Percentiles rank a stretch among this genome's conserved stretches.
Evolutionary conservation across 2,329 filamentous ascomycete species (phyloP).

Genomic region (Alternaria arborescens): DNA sequence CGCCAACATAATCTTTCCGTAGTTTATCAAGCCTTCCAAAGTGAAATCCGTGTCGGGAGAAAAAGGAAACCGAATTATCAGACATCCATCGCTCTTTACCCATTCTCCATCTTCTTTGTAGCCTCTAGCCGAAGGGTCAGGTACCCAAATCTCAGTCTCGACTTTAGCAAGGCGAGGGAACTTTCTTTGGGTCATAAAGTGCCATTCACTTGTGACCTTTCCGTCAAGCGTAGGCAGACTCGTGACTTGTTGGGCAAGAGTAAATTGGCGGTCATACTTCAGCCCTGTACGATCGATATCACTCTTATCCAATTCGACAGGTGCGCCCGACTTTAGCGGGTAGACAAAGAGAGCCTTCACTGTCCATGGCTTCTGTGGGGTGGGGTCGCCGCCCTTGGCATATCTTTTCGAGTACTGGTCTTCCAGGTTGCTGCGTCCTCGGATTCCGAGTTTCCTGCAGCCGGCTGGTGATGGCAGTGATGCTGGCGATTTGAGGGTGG

Average conservation of each 20-base stretch:
- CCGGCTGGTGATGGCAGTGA: slow-evolving; percentile 50
- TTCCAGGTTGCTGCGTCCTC: slow-evolving; percentile 60
- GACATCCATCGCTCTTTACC: slow-evolving; percentile 65
- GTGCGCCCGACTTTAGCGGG: slow-evolving; percentile 82
- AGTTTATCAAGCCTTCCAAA: slow-evolving; percentile 43
- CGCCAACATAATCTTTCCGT: slow-evolving; percentile 45
- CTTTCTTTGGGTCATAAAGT: slow-evolving; percentile 74
- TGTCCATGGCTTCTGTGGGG: slow-evolving; percentile 44
- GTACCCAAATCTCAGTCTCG: slow-evolving; percentile 72
- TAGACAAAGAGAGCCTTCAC: slow-evolving; percentile 80
- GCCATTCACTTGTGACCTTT: slow-evolving; percentile 62
- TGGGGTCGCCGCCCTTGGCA: slow-evolving; percentile 40
- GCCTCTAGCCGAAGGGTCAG: slow-evolving; percentile 66
- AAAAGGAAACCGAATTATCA: slow-evolving; percentile 72
- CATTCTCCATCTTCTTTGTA: slow-evolving; percentile 60
- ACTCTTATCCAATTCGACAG: slow-evolving; percentile 74
- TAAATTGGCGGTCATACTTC: slow-evolving; percentile 82
- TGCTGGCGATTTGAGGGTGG: slow-evolving; percentile 32
- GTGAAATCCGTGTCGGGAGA: slow-evolving; percentile 48
- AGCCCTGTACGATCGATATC: slow-evolving; percentile 74
- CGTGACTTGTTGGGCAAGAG: slow-evolving; percentile 72
- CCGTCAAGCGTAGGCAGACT: slow-evolving; percentile 56
- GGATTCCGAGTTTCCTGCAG: slow-evolving; percentile 62
- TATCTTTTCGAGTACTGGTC: slow-evolving; percentile 66
- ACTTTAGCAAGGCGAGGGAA: slow-evolving; percentile 77